A percentile compares a stretch with the other conserved stretches of the same genome.
Evolutionary conservation across 495 filamentous ascomycete species (phyloP).

Genomic region (Collariella sp.): DNA sequence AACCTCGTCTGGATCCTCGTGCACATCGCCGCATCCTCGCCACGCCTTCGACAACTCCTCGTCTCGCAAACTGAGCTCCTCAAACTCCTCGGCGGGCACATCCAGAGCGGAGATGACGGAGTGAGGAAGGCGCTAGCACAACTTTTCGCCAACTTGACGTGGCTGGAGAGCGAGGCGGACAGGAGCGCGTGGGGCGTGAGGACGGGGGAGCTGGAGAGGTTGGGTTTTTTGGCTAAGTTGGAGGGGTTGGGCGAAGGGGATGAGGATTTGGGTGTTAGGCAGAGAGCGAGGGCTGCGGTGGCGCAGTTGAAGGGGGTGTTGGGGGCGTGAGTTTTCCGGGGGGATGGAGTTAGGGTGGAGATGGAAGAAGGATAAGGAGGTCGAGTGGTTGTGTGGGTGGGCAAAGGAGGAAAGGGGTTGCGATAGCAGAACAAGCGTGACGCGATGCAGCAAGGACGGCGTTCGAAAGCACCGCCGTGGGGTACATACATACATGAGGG

Average conservation of each 20-base stretch:
- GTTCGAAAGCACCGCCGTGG: no score
- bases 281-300: slow-evolving; percentile 71
- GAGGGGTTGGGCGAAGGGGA: slow-evolving; percentile 55
- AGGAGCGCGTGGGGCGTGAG: slow-evolving; percentile 51
- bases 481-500: no score
- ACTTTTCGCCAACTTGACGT: slow-evolving; percentile 75
- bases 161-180: slow-evolving; percentile 65
- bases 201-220: slow-evolving; percentile 53
- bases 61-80: slow-evolving; percentile 49
- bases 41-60: slow-evolving; percentile 61
- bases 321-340: background rate
- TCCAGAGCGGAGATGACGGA: slow-evolving; percentile 57
- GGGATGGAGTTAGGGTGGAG: background rate
- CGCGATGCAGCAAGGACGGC: no score
- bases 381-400: no score
- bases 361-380: no score
- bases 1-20: slow-evolving; percentile 69
- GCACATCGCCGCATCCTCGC: slow-evolving; percentile 72
- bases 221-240: slow-evolving; percentile 64
- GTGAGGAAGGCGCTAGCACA: slow-evolving; percentile 71
- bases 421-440: no score
- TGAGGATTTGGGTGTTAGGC: slow-evolving; percentile 70
- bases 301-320: slow-evolving; percentile 49
- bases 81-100: slow-evolving; percentile 60
- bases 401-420: no score